Evolutionary conservation across 1,284 basidiomycete genomes (phyloP), one percentile per base, ranked within the genome.

Genomic region (Cryptococcus wingfieldii): DNA sequence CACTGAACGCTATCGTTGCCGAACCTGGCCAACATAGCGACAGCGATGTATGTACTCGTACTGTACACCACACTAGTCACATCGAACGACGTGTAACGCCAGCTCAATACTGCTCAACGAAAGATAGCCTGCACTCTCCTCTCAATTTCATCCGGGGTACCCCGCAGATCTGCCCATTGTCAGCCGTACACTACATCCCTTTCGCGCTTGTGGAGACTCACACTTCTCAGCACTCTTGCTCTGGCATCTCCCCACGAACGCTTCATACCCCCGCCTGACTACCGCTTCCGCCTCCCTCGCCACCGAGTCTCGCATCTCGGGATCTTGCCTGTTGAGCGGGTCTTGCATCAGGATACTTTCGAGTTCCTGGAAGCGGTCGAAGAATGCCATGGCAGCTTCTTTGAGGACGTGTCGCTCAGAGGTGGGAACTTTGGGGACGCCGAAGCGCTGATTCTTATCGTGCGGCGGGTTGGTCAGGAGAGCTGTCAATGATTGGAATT

Each of bases 321-420:
- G 68, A 56, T 77, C 76, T 37, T 67, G 64, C 23, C 71, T 55
- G 38, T 58, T 66, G 10, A 77, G 59, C 9, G 70, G 65, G 56
- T 69, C 61, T 50, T 71, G 67, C 39, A 61, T 42, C 19, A 66
- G 65, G 8, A 67, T 47, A 9, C 47, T 52, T 61, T 77, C 76
- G 42, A 76, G 44, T 51, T 75, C 74, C 9, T 65, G 63, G 13
- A 77, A 61, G 18, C 59, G 54, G 23, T 74, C 74, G 53, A 77
- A 77, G 60, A 78, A 78, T 19, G 66, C 54, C 2, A 64, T 63
- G 2, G 72, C 59, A 1, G 68, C 63, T 45, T 78, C 77, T 65
- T 77, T 78, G 27, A 73, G 61, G n/a, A 58, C 39, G 51, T 72
- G 66, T 47, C 71, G 68, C 42, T 77, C 76, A 2, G 64, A 61